Conservation (phyloP, 768 basidiomycete genomes). For the Mycena latifolia region DNA sequence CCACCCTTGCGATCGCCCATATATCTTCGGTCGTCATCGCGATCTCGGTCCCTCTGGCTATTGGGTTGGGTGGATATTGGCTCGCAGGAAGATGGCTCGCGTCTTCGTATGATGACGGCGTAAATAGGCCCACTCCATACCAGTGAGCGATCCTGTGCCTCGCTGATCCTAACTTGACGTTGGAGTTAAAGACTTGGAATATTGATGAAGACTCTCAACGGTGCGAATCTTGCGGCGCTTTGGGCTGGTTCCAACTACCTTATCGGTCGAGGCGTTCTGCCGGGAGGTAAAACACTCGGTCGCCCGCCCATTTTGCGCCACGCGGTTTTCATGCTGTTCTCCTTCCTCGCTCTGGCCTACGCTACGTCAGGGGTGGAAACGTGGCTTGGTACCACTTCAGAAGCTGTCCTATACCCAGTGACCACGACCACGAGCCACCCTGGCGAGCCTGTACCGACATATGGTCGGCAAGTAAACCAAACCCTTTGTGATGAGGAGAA, state of each 20-base stretch:
- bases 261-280: neutral
- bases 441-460: neutral
- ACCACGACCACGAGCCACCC: neutral
- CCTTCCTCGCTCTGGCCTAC: neutral
- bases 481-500: slow-evolving; percentile 2
- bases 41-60: neutral
- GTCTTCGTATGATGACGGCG: neutral
- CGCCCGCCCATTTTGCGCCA: neutral
- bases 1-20: slow-evolving; percentile 19
- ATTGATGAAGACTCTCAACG: slow-evolving; percentile 1
- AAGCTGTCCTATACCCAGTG: neutral
- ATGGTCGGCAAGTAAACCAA: slow-evolving; percentile 10
- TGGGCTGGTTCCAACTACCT: neutral
- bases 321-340: neutral
- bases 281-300: neutral
- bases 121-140: slow-evolving; percentile 12
- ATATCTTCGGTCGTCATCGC: neutral
- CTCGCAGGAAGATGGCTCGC: slow-evolving; percentile 10
- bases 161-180: neutral
- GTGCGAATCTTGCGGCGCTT: slow-evolving; percentile 4
- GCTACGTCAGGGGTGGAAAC: neutral
- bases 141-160: slow-evolving; percentile 8
- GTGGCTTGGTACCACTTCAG: neutral
- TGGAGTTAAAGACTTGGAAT: neutral
- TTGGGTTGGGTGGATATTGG: slow-evolving; percentile 12